These are phyloP conservation scores for Citrus unshiu DNA, from an alignment of 345 rosid genomes.

Conservation along the genomic window DNA sequence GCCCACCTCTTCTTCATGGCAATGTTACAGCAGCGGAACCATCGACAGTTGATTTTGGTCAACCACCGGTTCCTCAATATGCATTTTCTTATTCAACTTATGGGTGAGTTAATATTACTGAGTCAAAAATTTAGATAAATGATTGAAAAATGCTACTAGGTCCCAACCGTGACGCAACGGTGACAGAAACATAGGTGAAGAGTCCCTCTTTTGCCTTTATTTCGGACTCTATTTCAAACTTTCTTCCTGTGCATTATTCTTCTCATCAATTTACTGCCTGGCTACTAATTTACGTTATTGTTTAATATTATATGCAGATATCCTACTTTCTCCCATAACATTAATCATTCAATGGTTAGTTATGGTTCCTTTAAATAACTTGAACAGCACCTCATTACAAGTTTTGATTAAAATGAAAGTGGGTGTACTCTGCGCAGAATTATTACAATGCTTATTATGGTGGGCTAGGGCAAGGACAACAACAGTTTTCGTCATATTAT, in stretches of 20 bases:
- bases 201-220: too few relatives aligned
- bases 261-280: background rate
- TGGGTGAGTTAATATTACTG: constrained; percentile 14
- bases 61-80: constrained; percentile 20
- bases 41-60: background rate
- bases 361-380: too few relatives aligned
- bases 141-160: too few relatives aligned
- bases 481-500: constrained; percentile 36
- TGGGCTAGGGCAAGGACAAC: constrained; percentile 1
- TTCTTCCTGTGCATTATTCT: background rate
- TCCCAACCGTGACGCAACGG: too few relatives aligned
- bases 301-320: constrained; percentile 10
- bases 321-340: constrained; percentile 25
- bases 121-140: background rate
- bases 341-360: constrained; percentile 21
- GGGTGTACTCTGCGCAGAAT: constrained; percentile 27
- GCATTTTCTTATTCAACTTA: constrained; percentile 28
- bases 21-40: background rate
- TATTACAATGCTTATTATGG: constrained; percentile 42
- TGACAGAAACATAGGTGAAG: too few relatives aligned
- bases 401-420: too few relatives aligned
- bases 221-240: too few relatives aligned
- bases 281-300: background rate
- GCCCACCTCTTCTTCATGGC: constrained; percentile 28
- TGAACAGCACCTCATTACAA: too few relatives aligned